Percentiles rank a stretch among this genome's conserved stretches.
These are phyloP conservation scores for Fusarium sp. DNA, from an alignment of 2,329 filamentous ascomycete genomes.

Conservation along the genomic window DNA sequence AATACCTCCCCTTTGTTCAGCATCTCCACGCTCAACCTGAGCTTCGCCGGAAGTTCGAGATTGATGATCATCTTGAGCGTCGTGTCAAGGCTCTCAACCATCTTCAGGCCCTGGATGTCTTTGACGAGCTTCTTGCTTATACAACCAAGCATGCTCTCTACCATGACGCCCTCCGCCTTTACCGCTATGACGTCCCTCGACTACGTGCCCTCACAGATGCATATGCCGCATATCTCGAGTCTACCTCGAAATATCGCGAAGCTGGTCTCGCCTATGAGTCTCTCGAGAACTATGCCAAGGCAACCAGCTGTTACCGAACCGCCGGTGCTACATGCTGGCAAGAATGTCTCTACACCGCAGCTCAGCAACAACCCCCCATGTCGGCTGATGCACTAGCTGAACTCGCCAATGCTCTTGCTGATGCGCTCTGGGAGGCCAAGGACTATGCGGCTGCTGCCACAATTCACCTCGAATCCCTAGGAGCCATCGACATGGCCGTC, in stretches of 20 bases:
- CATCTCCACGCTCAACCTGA: slow-evolving; percentile 80
- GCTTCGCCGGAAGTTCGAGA: slow-evolving; percentile 80
- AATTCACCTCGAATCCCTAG: slow-evolving; percentile 85
- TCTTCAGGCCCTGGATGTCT: slow-evolving; percentile 78
- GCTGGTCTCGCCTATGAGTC: slow-evolving; percentile 94
- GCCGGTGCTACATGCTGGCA: slow-evolving; percentile 85
- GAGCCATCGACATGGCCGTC: slow-evolving; percentile 76
- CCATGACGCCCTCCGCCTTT: slow-evolving; percentile 79
- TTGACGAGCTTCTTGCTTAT: slow-evolving; percentile 84
- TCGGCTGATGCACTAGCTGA: slow-evolving; percentile 69
- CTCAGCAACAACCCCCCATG: slow-evolving; percentile 72
- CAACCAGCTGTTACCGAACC: slow-evolving; percentile 85
- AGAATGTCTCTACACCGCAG: slow-evolving; percentile 86
- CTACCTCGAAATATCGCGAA: slow-evolving; percentile 82
- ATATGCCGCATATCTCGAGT: slow-evolving; percentile 83
- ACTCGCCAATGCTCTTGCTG: slow-evolving; percentile 80
- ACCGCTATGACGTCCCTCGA: slow-evolving; percentile 81
- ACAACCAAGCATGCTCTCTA: slow-evolving; percentile 85
- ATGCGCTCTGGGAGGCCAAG: slow-evolving; percentile 84
- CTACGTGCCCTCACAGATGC: slow-evolving; percentile 77
- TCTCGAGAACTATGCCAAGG: slow-evolving; percentile 77
- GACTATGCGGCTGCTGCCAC: slow-evolving; percentile 84
- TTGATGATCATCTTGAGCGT: slow-evolving; percentile 88
- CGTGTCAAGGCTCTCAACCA: slow-evolving; percentile 81
- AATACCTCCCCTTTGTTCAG: slow-evolving; percentile 96